Conservation (phyloP, 2,329 filamentous ascomycete species). For the Xylariaceae sp. region DNA sequence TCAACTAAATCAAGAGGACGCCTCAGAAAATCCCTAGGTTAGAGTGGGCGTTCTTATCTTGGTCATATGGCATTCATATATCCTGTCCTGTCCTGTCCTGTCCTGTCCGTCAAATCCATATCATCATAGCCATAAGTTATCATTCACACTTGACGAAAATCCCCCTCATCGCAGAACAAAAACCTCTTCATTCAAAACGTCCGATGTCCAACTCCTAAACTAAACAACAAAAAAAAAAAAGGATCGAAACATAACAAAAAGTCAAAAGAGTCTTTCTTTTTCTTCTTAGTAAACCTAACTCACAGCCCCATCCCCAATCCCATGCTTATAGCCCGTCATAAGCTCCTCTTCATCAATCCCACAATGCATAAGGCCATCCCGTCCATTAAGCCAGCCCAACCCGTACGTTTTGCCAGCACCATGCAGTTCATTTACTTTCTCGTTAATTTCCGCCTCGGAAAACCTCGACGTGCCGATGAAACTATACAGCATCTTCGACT, state of each 20-base stretch:
- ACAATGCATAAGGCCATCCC: constrained; percentile 68
- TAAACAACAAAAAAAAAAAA: neutral
- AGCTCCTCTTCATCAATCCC: constrained; percentile 74
- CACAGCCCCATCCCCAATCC: constrained; percentile 32
- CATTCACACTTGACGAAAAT: too few relatives aligned
- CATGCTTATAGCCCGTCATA: constrained; percentile 59
- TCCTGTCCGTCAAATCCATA: too few relatives aligned
- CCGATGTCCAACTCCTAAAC: too few relatives aligned
- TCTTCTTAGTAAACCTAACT: neutral
- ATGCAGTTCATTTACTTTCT: constrained; percentile 55
- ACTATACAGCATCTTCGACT: constrained; percentile 71
- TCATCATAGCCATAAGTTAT: too few relatives aligned
- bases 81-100: too few relatives aligned
- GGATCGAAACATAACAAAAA: neutral
- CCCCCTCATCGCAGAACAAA: too few relatives aligned
- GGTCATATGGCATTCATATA: too few relatives aligned
- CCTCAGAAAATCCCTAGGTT: too few relatives aligned
- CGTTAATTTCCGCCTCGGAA: constrained; percentile 55
- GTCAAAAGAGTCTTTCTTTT: too few relatives aligned
- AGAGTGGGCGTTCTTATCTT: too few relatives aligned
- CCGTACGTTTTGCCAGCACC: constrained; percentile 63
- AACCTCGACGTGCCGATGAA: constrained; percentile 66
- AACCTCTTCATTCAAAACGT: too few relatives aligned
- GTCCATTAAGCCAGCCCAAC: constrained; percentile 68
- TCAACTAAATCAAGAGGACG: neutral